Evolutionary conservation across 352 stramenopile species (phyloP), one percentile per base, ranked within the genome.

Genomic region (Peronospora belbahrii): DNA sequence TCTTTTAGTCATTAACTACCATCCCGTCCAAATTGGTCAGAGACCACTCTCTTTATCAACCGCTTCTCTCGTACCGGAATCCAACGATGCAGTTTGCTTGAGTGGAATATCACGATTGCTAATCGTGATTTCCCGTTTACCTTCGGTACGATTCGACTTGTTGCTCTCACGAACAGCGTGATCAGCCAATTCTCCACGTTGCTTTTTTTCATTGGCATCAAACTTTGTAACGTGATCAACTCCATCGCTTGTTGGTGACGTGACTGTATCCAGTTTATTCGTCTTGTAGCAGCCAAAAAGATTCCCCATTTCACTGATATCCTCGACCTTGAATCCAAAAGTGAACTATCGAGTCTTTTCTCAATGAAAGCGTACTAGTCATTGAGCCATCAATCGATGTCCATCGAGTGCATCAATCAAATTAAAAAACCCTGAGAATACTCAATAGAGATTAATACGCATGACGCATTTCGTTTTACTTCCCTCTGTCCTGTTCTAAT

Each of bases 271-370:
- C 18, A 44, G 8, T 15, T 44, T 39, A 6, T 42, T 58, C 14
- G 34, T 22, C 34, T 58, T 58, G 49, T 52, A 47, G 28, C 51
- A 59, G 30, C 43, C 22, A 6, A 53, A 44, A 8, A 45, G 27
- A n/a, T 54, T 59, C 13, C 43, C 51, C 51, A 59, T 59, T n/a
- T n/a, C n/a, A 1, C 6, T 28, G 28, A 15, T 33, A 17, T 6
- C n/a, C 17, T 40, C 4, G 11, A 52, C 11, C 22, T 48, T 30
- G 28, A 43, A 50, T 37, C 18, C 11, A 18, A 52, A 45, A 52
- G 24, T 57, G 49, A 52, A n/a, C 9, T 33, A 36, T 25, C 23
- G 23, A 27, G 23, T 13, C 37, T 8, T n/a, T 22, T 22, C n/a
- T n/a, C 22, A 19, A 19, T 6, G 3, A n/a, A 24, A 35, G 25